Conservation (phyloP, 2,329 filamentous ascomycete species). For the Elsinoe fawcettii region DNA sequence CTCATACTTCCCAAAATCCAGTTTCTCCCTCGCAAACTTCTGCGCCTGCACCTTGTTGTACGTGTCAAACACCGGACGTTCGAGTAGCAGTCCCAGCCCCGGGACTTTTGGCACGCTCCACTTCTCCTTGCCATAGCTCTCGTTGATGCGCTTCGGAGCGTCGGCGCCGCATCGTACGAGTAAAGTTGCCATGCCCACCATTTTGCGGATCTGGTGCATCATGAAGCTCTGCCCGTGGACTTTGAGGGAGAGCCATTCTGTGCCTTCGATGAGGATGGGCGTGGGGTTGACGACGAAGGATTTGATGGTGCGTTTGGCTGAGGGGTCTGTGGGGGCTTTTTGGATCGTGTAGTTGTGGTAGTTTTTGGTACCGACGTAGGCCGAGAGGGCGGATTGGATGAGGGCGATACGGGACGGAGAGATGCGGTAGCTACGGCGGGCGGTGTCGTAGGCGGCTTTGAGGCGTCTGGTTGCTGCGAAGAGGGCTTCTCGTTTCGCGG, state of each 20-base stretch:
- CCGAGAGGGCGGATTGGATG: slow-evolving; percentile 65
- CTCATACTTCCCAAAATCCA: slow-evolving; percentile 73
- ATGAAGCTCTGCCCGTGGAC: slow-evolving; percentile 98
- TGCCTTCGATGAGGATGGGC: slow-evolving; percentile 48
- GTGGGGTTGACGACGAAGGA: slow-evolving; percentile 71
- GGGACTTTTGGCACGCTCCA: slow-evolving; percentile 93
- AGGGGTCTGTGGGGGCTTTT: slow-evolving; percentile 72
- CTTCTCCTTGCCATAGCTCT: slow-evolving; percentile 63
- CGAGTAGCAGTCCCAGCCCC: slow-evolving; percentile 76
- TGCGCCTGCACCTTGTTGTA: slow-evolving; percentile 70
- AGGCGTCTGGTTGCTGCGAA: slow-evolving; percentile 46
- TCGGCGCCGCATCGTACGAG: slow-evolving; percentile 73
- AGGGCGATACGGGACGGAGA: slow-evolving; percentile 61
- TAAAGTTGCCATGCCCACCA: slow-evolving; percentile 88
- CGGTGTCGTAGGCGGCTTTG: slow-evolving; percentile 71
- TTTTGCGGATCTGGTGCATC: slow-evolving; percentile 99
- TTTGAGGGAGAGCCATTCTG: slow-evolving; percentile 91
- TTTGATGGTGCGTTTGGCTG: slow-evolving; percentile 83
- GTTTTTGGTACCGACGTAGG: slow-evolving; percentile 78
- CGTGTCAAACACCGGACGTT: slow-evolving; percentile 81
- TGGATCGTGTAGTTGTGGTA: slow-evolving; percentile 98
- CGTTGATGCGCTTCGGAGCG: slow-evolving; percentile 58
- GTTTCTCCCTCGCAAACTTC: slow-evolving; percentile 56
- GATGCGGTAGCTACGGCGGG: slow-evolving; percentile 80
- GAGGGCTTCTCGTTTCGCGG: slow-evolving; percentile 25